Conservation (phyloP, 306 rosid genomes). For the Elaeagnus macrophylla region DNA sequence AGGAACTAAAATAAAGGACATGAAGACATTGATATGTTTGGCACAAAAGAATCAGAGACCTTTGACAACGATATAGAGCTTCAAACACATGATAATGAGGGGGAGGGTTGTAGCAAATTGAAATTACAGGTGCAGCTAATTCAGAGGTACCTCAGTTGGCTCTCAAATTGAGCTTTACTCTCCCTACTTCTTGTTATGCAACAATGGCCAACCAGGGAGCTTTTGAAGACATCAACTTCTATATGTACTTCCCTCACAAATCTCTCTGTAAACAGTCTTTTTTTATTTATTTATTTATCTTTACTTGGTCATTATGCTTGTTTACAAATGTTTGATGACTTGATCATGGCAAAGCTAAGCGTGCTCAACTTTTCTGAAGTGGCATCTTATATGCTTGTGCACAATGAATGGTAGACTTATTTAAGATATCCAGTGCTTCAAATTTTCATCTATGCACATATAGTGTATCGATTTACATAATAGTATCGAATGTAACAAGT, state of each 20-base stretch:
- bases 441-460: not conserved
- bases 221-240: slow-evolving; percentile 90
- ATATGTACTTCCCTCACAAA: slow-evolving; percentile 35
- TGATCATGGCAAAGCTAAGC: not conserved
- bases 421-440: not conserved
- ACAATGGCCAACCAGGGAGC: slow-evolving; percentile 97
- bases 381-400: not conserved
- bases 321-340: slow-evolving; percentile 1
- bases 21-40: slow-evolving; percentile 23
- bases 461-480: not conserved
- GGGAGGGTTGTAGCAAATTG: slow-evolving; percentile 20
- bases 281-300: no score
- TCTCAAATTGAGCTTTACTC: slow-evolving; percentile 75
- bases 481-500: no score
- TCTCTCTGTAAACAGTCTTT: not conserved
- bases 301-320: not conserved
- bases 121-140: slow-evolving; percentile 22
- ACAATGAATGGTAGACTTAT: not conserved
- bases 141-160: slow-evolving; percentile 58
- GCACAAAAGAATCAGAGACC: slow-evolving; percentile 24
- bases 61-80: slow-evolving; percentile 24
- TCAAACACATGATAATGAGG: slow-evolving; percentile 24
- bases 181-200: slow-evolving; percentile 90
- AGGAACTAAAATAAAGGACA: slow-evolving; percentile 23
- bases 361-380: not conserved